A percentile compares a stretch with the other conserved stretches of the same genome.
phyloP scores from a whole-genome alignment of 805 yeast genomes.

The Starmerella bombicola region DNA sequence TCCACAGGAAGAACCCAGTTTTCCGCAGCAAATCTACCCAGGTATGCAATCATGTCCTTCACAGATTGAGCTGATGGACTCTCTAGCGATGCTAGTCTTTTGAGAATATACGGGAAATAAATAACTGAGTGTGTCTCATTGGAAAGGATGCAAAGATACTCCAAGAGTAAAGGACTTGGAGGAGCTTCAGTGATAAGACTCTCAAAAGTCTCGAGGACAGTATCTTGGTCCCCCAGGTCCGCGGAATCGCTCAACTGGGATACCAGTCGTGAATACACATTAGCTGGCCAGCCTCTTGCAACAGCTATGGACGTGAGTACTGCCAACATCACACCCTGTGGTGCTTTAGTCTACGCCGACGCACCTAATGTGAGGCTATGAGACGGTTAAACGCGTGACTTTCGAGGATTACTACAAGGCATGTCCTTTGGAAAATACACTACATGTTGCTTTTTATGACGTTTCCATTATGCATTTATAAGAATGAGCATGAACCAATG shows the following conservation, averaged over 20 bases:
- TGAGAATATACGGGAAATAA: constrained; percentile 18
- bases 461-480: too few relatives aligned
- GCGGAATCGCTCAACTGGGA: constrained; percentile 25
- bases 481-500: too few relatives aligned
- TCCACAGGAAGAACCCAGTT: constrained; percentile 8
- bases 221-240: constrained; percentile 1
- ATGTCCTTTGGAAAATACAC: too few relatives aligned
- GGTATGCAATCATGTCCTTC: constrained; percentile 13
- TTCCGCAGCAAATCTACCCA: constrained; percentile 16
- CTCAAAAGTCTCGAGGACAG: constrained; percentile 7
- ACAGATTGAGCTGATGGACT: background rate
- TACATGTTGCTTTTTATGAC: too few relatives aligned
- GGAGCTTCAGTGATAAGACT: constrained; percentile 5
- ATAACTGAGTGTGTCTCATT: constrained; percentile 21
- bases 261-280: constrained; percentile 23
- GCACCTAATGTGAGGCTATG: background rate
- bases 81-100: constrained; percentile 4
- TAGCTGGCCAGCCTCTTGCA: constrained; percentile 22
- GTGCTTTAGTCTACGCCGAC: too few relatives aligned
- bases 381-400: background rate
- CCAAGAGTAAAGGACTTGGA: constrained; percentile 23
- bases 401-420: background rate
- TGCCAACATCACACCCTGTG: constrained; percentile 15
- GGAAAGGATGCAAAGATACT: constrained; percentile 23
- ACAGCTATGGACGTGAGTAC: constrained; percentile 22